Conservation (phyloP, 306 rosid genomes). For the Dalbergia cochinchinensis region DNA sequence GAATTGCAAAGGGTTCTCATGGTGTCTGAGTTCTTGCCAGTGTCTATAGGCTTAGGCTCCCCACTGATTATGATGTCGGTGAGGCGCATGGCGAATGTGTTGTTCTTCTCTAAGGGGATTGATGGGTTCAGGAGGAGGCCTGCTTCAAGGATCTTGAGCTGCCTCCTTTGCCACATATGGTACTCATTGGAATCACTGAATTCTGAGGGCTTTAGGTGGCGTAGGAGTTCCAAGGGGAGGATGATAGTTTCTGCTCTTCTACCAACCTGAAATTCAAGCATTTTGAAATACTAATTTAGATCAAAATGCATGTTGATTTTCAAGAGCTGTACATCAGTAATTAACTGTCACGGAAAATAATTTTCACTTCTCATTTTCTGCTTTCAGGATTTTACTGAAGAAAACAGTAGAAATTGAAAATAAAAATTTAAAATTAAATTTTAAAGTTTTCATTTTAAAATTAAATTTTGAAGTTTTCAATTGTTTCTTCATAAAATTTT, state of each 20-base stretch:
- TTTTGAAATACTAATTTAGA: neutral
- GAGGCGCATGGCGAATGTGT: conserved; percentile 74
- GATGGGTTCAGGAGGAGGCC: conserved; percentile 84
- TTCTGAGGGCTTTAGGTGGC: conserved; percentile 87
- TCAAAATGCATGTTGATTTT: neutral
- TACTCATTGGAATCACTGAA: conserved; percentile 82
- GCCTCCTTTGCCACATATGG: conserved; percentile 90
- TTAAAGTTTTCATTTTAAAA: no score
- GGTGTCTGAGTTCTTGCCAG: conserved; percentile 84
- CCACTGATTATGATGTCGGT: conserved; percentile 57
- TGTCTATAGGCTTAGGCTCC: conserved; percentile 68
- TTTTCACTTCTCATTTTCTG: no score
- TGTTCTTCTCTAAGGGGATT: conserved; percentile 62
- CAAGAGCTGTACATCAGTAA: neutral
- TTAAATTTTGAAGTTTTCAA: no score
- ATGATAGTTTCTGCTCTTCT: conserved; percentile 89
- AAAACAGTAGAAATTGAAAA: no score
- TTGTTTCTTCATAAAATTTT: no score
- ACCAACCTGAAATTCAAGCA: conserved; percentile 67
- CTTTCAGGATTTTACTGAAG: no score
- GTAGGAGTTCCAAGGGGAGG: conserved; percentile 79
- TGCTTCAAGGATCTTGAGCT: conserved; percentile 77
- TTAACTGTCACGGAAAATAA: no score
- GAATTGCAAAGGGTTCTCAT: conserved; percentile 85
- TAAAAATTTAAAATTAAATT: no score